A percentile compares a stretch with the other conserved stretches of the same genome.
Evolutionary conservation across 2,329 filamentous ascomycete genomes (phyloP).

Genomic region (Orbilia oligospora): DNA sequence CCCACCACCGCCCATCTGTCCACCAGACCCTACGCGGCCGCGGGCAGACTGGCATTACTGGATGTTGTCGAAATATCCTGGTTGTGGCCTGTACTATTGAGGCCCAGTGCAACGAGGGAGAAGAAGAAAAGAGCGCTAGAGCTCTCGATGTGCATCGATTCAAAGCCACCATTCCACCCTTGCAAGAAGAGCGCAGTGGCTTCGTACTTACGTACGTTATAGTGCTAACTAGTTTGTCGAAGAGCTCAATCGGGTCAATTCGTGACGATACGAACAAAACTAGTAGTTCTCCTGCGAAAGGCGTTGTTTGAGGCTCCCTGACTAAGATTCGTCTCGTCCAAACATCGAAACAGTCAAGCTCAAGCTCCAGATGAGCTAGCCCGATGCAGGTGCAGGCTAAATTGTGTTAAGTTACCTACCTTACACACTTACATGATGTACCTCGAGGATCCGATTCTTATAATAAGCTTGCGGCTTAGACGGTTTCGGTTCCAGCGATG

Average conservation of each 20-base stretch:
- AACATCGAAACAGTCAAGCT: constrained; percentile 8
- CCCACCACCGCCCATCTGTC: not conserved
- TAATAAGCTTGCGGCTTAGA: constrained; percentile 24
- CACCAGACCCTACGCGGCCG: constrained; percentile 6
- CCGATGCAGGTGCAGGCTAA: constrained; percentile 2
- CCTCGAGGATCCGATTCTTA: constrained; percentile 8
- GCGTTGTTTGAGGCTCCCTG: constrained; percentile 26
- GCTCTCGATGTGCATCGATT: constrained; percentile 4
- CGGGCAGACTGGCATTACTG: not conserved
- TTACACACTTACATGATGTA: not conserved
- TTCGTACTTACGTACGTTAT: not conserved
- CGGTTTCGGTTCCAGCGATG: constrained; percentile 9
- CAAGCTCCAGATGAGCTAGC: constrained; percentile 9
- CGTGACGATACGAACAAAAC: constrained; percentile 11
- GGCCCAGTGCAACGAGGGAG: too few relatives aligned
- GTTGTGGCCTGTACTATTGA: constrained; percentile 12
- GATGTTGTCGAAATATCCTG: not conserved
- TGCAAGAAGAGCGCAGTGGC: constrained; percentile 7
- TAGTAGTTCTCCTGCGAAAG: constrained; percentile 6
- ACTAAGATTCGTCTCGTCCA: constrained; percentile 20
- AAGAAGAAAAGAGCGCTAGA: constrained; percentile 1
- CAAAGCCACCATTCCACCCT: constrained; percentile 9
- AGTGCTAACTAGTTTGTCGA: not conserved
- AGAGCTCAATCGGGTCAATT: not conserved
- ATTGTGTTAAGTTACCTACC: not conserved